A percentile compares a stretch with the other conserved stretches of the same genome.
Evolutionary conservation across 345 rosid genomes (phyloP).

Genomic region (Rhodamnia rubescens): DNA sequence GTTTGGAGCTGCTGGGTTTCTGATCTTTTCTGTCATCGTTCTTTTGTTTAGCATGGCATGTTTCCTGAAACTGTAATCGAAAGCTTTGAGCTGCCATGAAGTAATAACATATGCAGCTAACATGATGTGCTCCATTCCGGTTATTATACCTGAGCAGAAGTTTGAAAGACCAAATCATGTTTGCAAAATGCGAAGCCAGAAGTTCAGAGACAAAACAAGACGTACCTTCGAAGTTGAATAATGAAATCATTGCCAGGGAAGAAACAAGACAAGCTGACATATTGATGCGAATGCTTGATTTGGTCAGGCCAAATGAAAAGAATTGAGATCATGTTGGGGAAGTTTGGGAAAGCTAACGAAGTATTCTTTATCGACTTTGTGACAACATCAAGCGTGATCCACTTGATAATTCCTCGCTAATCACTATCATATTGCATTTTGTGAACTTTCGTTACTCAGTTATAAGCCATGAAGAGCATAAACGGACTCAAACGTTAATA

Average conservation of each 20-base stretch:
- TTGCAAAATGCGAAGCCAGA: background rate
- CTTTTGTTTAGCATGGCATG: background rate
- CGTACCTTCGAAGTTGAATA: background rate
- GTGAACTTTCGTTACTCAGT: background rate
- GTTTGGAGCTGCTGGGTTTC: background rate
- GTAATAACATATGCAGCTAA: background rate
- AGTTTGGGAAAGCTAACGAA: background rate
- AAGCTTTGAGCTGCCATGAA: background rate
- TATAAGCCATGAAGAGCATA: background rate
- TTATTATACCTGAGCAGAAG: background rate
- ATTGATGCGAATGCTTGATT: background rate
- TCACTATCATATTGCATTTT: background rate
- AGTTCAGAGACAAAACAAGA: background rate
- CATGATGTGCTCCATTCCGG: background rate
- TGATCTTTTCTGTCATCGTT: background rate
- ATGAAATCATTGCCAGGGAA: background rate
- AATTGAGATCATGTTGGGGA: background rate
- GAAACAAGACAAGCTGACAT: background rate
- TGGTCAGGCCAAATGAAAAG: background rate
- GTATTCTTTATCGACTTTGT: background rate
- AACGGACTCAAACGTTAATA: background rate
- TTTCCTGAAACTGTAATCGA: background rate
- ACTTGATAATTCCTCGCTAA: background rate
- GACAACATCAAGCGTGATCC: background rate
- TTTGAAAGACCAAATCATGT: background rate